Evolutionary conservation across 345 rosid species (phyloP).

Genomic region (Populus davidiana): DNA sequence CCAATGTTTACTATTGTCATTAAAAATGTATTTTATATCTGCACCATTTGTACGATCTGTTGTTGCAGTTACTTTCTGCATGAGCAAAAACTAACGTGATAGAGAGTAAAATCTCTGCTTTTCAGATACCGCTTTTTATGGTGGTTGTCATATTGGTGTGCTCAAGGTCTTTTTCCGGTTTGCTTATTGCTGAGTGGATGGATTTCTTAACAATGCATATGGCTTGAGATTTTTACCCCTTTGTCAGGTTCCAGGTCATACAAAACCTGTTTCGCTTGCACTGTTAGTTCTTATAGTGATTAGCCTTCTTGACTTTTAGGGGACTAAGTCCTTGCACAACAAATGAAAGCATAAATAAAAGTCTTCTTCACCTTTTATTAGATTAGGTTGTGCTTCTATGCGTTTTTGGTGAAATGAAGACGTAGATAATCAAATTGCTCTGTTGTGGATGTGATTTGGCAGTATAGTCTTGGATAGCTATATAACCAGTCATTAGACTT

Average conservation of each 20-base stretch:
- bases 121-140: neutral
- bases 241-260: neutral
- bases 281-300: neutral
- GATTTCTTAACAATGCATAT: neutral
- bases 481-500: too few relatives aligned
- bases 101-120: neutral
- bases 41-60: slow-evolving; percentile 11
- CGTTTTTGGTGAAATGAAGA: too few relatives aligned
- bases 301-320: neutral
- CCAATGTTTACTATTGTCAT: slow-evolving; percentile 6
- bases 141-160: slow-evolving; percentile 8
- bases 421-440: too few relatives aligned
- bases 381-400: too few relatives aligned
- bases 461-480: too few relatives aligned
- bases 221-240: neutral
- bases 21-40: slow-evolving; percentile 4
- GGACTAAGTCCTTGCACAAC: neutral
- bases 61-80: neutral
- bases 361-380: too few relatives aligned
- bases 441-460: too few relatives aligned
- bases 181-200: neutral
- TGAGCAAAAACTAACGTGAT: neutral
- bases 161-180: neutral
- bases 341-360: neutral
- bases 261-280: neutral